Base-by-base conservation (phyloP, 352 stramenopile genomes). In the Globisporangium nodosum region DNA sequence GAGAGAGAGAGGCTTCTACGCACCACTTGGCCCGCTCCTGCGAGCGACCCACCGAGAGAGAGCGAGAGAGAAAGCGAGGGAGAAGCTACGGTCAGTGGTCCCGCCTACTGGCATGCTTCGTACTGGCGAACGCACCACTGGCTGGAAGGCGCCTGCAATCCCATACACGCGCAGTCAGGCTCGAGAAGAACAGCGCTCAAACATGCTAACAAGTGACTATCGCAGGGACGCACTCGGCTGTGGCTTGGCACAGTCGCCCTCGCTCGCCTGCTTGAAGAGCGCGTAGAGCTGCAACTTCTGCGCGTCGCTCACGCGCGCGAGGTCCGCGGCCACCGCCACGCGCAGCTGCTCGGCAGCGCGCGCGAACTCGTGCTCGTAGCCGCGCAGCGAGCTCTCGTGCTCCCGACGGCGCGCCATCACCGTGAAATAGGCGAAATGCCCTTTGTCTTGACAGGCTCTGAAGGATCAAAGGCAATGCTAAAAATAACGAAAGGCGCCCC, bases 281-380 rank as follows among this genome's bases (percentile, higher is more conserved):
- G 63, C 71, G 61, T 93, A 94, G 42, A 92, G 61, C 58, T 76
- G 69, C 62, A 92, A 74, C 70, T 92, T 92, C 54, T 90, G 76
- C 47, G 76, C 54, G 56, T 95, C 77, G 45, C 62, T 85, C 13
- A 85, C 60, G 13, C 56, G 60, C 46, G 85, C 61, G 31, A 61
- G 51, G 7, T 57, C 55, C 15, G 49, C 43, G 20, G 62, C 48
- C n/a, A 54, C 71, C 27, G 65, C 73, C 1, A 40, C 61, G 54
- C 68, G 70, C 27, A 89, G 64, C 52, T 74, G 66, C 37, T 73
- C 61, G n/a, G 72, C 73, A 20, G 79, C 72, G 51, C 74, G 72
- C 58, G 73, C 50, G 52, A 88, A 88, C 63, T 52, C 63, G 51
- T 68, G 49, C 62, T 73, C 69, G 61, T 81, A 74, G 60, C 68